Evolutionary conservation across 495 filamentous ascomycete genomes (phyloP).

Genomic region (Penicillium macrosclerotiorum): DNA sequence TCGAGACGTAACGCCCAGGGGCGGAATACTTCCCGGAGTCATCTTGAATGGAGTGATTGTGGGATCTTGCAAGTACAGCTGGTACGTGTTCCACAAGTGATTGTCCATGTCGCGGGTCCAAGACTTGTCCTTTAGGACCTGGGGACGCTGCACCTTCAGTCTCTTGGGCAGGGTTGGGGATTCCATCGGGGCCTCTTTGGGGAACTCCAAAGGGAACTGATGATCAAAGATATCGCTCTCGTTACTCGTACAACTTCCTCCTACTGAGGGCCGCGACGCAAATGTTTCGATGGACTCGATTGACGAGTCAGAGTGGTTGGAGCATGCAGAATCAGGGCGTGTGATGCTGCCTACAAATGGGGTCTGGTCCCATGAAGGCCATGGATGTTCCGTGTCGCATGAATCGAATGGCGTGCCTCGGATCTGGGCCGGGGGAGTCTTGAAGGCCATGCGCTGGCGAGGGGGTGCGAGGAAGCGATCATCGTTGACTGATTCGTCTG

Average conservation of each 20-base stretch:
- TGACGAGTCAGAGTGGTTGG: constrained; percentile 67
- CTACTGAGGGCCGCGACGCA: constrained; percentile 61
- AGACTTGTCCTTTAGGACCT: constrained; percentile 18
- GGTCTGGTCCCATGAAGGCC: constrained; percentile 34
- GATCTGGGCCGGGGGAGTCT: constrained; percentile 61
- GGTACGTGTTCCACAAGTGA: constrained; percentile 90
- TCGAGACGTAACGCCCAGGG: constrained; percentile 83
- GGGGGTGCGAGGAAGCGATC: constrained; percentile 50
- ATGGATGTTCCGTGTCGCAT: constrained; percentile 21
- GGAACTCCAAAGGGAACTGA: constrained; percentile 48
- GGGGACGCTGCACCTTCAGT: constrained; percentile 6
- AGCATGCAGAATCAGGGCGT: constrained; percentile 59
- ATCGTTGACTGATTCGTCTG: constrained; percentile 26
- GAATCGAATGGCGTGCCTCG: constrained; percentile 36
- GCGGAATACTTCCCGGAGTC: constrained; percentile 80
- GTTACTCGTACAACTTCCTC: constrained; percentile 66
- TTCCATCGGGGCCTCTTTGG: constrained; percentile 34
- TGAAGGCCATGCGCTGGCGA: constrained; percentile 53
- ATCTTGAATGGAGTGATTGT: constrained; percentile 92
- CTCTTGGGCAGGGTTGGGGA: constrained; percentile 32
- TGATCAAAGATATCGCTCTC: constrained; percentile 61
- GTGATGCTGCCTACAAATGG: constrained; percentile 38
- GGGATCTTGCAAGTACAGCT: constrained; percentile 84
- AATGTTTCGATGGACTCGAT: constrained; percentile 64
- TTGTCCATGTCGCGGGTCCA: constrained; percentile 92